These are phyloP conservation scores for Asparagopsis taxiformis DNA, from an alignment of 31 red algal genomes.

Conservation along the genomic window DNA sequence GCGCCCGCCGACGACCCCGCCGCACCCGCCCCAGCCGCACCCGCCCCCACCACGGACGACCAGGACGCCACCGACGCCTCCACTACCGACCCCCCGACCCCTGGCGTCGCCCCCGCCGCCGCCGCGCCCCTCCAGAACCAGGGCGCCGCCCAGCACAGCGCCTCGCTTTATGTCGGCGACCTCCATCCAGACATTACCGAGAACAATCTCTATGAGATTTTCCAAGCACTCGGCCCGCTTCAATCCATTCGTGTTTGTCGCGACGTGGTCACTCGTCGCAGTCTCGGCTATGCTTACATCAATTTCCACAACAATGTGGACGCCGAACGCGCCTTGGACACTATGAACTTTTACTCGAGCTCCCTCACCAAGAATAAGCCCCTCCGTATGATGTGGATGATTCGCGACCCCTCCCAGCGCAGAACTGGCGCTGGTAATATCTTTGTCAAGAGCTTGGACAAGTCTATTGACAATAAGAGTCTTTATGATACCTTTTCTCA, in stretches of 20 bases:
- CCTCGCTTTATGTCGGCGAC: constrained; percentile 96
- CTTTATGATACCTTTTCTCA: constrained; percentile 96
- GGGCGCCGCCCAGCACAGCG: constrained; percentile 47
- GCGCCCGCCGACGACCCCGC: not conserved
- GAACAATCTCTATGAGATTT: constrained; percentile 92
- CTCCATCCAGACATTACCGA: constrained; percentile 94
- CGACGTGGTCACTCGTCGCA: constrained; percentile 90
- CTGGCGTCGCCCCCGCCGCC: not conserved
- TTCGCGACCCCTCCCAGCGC: constrained; percentile 83
- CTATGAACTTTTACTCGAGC: constrained; percentile 93
- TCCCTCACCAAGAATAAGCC: constrained; percentile 95
- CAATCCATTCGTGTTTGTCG: constrained; percentile 95
- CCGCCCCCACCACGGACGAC: not conserved
- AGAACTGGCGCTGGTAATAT: constrained; percentile 88
- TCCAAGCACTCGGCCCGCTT: constrained; percentile 94
- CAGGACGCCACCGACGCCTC: too few species aligned
- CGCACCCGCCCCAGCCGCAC: not conserved
- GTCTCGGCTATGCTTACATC: constrained; percentile 97
- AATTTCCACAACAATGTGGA: constrained; percentile 98
- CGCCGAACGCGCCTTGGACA: constrained; percentile 96
- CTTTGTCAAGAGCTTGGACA: constrained; percentile 98
- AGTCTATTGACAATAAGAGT: constrained; percentile 96
- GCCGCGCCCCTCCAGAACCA: not conserved
- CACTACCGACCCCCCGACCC: too few species aligned
- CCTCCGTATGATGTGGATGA: constrained; percentile 99